phyloP scores from a whole-genome alignment of 2,329 filamentous ascomycete genomes.

The Aspergillus texensis region DNA sequence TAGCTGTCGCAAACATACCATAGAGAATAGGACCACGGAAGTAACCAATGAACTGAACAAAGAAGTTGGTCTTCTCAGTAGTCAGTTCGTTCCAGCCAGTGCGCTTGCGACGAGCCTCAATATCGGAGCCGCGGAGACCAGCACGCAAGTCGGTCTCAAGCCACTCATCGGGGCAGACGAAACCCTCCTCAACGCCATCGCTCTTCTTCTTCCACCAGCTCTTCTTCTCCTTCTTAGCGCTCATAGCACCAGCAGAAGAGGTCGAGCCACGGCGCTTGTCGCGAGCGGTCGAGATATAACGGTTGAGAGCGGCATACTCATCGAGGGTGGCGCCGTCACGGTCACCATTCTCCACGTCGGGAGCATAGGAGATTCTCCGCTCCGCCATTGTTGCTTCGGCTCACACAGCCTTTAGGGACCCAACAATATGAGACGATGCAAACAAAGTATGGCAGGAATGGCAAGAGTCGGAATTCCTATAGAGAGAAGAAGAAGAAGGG shows the following conservation, averaged over 20 bases:
- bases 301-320: constrained; percentile 67
- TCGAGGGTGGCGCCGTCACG: constrained; percentile 45
- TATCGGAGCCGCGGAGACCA: constrained; percentile 62
- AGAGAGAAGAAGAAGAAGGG: constrained; percentile 24
- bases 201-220: constrained; percentile 52
- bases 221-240: constrained; percentile 51
- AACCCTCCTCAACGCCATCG: constrained; percentile 33
- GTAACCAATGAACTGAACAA: constrained; percentile 74
- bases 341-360: constrained; percentile 47
- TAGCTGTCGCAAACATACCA: constrained; percentile 53
- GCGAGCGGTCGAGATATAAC: constrained; percentile 69
- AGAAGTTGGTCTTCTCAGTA: constrained; percentile 74
- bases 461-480: constrained; percentile 45
- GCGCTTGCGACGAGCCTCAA: constrained; percentile 66
- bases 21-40: constrained; percentile 78
- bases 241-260: constrained; percentile 46
- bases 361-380: constrained; percentile 49
- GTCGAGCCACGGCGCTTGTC: constrained; percentile 58
- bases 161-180: constrained; percentile 66
- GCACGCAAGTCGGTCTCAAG: constrained; percentile 67
- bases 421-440: constrained; percentile 41
- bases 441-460: constrained; percentile 37
- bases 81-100: constrained; percentile 72
- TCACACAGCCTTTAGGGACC: constrained; percentile 40
- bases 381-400: constrained; percentile 48